These are phyloP conservation scores for Debaryomyces robertsiae DNA, from an alignment of 1,139 yeast species.

Conservation along the genomic window DNA sequence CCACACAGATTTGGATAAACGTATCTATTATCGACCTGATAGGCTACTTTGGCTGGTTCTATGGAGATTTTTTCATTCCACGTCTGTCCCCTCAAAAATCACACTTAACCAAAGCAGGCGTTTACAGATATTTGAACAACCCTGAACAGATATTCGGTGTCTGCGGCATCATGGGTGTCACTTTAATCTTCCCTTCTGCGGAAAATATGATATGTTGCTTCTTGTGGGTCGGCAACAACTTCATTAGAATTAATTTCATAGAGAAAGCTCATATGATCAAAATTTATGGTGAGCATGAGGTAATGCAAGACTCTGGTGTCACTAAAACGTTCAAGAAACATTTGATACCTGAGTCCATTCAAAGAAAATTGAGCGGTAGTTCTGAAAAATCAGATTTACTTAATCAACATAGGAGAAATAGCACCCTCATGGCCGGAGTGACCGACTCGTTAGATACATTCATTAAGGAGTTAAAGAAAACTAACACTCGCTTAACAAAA, in stretches of 20 bases:
- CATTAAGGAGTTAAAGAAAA: slow-evolving; percentile 40
- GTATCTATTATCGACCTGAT: slow-evolving; percentile 70
- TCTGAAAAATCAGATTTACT: slow-evolving; percentile 15
- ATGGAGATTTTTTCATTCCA: slow-evolving; percentile 82
- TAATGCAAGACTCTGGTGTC: slow-evolving; percentile 63
- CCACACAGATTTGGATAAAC: slow-evolving; percentile 74
- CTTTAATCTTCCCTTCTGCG: slow-evolving; percentile 61
- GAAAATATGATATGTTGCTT: slow-evolving; percentile 59
- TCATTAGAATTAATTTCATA: slow-evolving; percentile 69
- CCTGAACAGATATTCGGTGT: slow-evolving; percentile 85
- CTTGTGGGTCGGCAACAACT: slow-evolving; percentile 70
- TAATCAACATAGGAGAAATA: slow-evolving; percentile 24
- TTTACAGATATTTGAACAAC: slow-evolving; percentile 79
- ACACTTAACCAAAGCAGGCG: slow-evolving; percentile 76
- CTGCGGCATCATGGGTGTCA: slow-evolving; percentile 82
- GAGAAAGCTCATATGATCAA: slow-evolving; percentile 82
- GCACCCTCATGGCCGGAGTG: slow-evolving; percentile 26
- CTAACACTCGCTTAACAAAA: slow-evolving; percentile 36
- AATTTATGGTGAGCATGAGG: slow-evolving; percentile 69
- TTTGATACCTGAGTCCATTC: slow-evolving; percentile 45
- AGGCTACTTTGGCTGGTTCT: slow-evolving; percentile 89
- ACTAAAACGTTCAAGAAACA: slow-evolving; percentile 64
- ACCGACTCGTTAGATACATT: slow-evolving; percentile 46
- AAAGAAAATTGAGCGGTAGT: slow-evolving; percentile 31
- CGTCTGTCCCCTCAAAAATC: slow-evolving; percentile 39